These are phyloP conservation scores for Boletus bicolor DNA, from an alignment of 768 basidiomycete genomes.

Conservation along the genomic window DNA sequence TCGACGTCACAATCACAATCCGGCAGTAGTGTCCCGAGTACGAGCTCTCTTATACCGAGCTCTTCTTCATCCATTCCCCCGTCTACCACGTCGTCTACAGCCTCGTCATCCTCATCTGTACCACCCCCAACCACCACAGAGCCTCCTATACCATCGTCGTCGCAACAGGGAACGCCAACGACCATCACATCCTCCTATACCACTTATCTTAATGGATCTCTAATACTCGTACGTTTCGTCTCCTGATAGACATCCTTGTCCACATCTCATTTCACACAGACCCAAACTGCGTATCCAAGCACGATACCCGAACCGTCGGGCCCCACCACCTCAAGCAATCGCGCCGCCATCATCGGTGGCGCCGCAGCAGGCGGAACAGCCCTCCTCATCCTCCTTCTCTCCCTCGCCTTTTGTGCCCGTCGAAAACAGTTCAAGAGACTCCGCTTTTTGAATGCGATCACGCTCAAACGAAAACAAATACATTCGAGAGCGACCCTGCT, in stretches of 20 bases:
- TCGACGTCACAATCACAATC: neutral
- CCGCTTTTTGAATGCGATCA: conserved; percentile 30
- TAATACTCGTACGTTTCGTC: conserved; percentile 16
- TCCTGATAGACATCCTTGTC: neutral
- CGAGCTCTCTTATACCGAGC: conserved; percentile 1
- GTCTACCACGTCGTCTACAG: neutral
- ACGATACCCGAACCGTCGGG: conserved; percentile 12
- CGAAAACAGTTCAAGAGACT: conserved; percentile 36
- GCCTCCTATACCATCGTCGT: conserved; percentile 1
- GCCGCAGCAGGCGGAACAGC: conserved; percentile 37
- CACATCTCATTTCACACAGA: conserved; percentile 8
- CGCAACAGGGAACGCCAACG: conserved; percentile 8
- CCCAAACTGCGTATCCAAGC: conserved; percentile 12
- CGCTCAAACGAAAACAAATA: conserved; percentile 18
- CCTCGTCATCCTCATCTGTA: neutral
- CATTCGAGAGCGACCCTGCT: conserved; percentile 22
- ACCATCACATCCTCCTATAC: conserved; percentile 22
- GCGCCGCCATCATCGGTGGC: conserved; percentile 43
- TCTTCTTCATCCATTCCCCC: conserved; percentile 1
- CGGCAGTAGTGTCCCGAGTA: neutral
- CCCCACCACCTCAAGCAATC: conserved; percentile 11
- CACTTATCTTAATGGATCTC: conserved; percentile 14
- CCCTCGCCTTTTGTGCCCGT: conserved; percentile 36
- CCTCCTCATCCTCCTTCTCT: conserved; percentile 36
- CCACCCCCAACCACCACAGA: conserved; percentile 1